Percentiles rank a stretch among this genome's conserved stretches.
These are phyloP conservation scores for Penicillium dipodomyicola DNA, from an alignment of 495 filamentous ascomycete species.

Conservation along the genomic window DNA sequence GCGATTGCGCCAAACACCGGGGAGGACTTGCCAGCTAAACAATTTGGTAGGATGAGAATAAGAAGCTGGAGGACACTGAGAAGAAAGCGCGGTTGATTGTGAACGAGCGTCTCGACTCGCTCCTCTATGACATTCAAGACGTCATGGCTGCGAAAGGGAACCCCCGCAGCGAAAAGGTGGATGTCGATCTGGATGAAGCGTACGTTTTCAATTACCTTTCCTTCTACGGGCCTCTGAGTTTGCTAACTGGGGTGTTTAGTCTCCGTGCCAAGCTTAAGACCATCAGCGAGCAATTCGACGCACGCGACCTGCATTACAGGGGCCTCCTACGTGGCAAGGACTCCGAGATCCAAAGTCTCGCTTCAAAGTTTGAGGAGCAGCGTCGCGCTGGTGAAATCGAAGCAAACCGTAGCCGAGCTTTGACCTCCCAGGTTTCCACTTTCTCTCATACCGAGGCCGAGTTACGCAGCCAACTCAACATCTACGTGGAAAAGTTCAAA, in stretches of 20 bases:
- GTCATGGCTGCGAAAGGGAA: conserved; percentile 76
- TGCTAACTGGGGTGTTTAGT: conserved; percentile 43
- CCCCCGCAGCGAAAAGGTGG: conserved; percentile 66
- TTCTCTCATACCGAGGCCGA: conserved; percentile 96
- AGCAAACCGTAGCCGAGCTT: conserved; percentile 68
- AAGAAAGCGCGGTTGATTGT: conserved; percentile 77
- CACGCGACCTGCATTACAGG: conserved; percentile 88
- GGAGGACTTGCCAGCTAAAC: background rate
- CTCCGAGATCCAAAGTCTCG: conserved; percentile 89
- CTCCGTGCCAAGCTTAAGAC: conserved; percentile 90
- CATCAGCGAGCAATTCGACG: conserved; percentile 91
- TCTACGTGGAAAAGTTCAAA: conserved; percentile 99
- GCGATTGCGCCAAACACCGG: background rate
- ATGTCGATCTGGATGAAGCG: conserved; percentile 85
- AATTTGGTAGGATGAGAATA: conserved; percentile 77
- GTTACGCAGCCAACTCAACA: conserved; percentile 90
- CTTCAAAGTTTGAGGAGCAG: conserved; percentile 82
- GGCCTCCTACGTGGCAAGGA: conserved; percentile 89
- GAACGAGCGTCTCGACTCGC: conserved; percentile 74
- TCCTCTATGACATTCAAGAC: conserved; percentile 77
- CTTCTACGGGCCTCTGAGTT: background rate
- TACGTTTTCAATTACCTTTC: conserved; percentile 40
- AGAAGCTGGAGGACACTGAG: conserved; percentile 78
- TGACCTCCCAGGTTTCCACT: conserved; percentile 88
- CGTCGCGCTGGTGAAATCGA: conserved; percentile 84